Conservation (phyloP, 331 rosid genomes). For the Pyrus hybrid region DNA sequence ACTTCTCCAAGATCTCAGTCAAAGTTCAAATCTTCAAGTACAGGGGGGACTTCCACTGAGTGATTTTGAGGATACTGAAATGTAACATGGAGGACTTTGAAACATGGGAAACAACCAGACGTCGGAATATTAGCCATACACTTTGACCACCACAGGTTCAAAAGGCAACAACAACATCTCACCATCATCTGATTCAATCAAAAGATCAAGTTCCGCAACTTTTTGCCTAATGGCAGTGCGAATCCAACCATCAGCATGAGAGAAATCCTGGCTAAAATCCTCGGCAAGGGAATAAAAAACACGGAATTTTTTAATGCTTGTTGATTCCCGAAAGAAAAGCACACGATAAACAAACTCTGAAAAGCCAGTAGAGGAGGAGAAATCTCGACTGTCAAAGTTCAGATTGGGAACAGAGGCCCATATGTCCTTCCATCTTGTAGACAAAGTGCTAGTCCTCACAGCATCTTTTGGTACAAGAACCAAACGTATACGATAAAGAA, state of each 20-base stretch:
- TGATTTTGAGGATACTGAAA: neutral
- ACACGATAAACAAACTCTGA: neutral
- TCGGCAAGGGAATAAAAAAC: neutral
- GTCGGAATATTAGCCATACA: neutral
- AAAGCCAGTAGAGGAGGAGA: neutral
- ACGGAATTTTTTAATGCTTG: neutral
- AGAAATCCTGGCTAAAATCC: neutral
- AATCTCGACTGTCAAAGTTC: neutral
- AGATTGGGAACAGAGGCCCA: conserved; percentile 1
- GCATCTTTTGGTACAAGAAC: neutral
- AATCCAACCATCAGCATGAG: neutral
- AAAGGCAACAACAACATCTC: neutral
- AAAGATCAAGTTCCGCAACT: neutral
- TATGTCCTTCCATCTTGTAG: neutral
- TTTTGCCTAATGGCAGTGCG: neutral
- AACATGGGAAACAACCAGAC: neutral
- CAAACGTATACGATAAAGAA: neutral
- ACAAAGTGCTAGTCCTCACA: conserved; percentile 2
- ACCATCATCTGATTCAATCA: neutral
- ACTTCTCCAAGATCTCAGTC: neutral
- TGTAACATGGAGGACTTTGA: neutral
- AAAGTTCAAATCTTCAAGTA: neutral
- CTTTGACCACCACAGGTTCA: neutral
- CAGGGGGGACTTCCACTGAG: neutral
- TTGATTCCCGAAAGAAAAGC: neutral